These are phyloP conservation scores for Claviceps paspali DNA, from an alignment of 2,329 filamentous ascomycete genomes.

Conservation along the genomic window DNA sequence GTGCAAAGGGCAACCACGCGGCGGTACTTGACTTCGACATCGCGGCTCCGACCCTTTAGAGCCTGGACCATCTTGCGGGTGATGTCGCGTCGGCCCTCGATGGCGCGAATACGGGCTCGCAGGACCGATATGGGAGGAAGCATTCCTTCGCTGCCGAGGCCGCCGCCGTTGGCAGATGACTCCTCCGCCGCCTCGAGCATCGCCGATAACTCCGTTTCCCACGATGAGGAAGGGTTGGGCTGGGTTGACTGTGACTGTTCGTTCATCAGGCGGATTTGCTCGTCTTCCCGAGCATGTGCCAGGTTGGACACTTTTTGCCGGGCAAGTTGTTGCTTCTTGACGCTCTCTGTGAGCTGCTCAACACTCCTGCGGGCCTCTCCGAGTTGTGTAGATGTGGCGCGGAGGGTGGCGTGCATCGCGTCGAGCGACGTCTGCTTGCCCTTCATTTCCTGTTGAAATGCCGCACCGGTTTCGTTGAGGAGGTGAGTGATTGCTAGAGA, in stretches of 20 bases:
- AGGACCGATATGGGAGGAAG: constrained; percentile 48
- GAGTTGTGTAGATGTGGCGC: constrained; percentile 63
- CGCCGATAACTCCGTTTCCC: constrained; percentile 38
- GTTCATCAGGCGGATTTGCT: constrained; percentile 36
- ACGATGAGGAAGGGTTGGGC: constrained; percentile 31
- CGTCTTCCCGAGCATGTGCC: constrained; percentile 54
- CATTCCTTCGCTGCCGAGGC: constrained; percentile 22
- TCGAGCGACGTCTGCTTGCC: constrained; percentile 76
- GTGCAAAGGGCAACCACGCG: constrained; percentile 82
- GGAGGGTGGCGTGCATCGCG: constrained; percentile 63
- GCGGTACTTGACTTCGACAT: constrained; percentile 76
- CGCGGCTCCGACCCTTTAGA: constrained; percentile 64
- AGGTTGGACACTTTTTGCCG: constrained; percentile 66
- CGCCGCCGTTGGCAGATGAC: constrained; percentile 14
- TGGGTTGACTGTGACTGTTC: constrained; percentile 24
- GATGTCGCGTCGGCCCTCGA: constrained; percentile 51
- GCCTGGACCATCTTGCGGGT: constrained; percentile 53
- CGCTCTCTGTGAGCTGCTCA: constrained; percentile 52
- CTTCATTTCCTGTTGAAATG: constrained; percentile 68
- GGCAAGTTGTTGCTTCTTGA: constrained; percentile 49
- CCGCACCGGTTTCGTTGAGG: constrained; percentile 60
- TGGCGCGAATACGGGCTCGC: constrained; percentile 52
- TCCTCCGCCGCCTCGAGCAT: constrained; percentile 30
- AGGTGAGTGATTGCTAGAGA: constrained; percentile 62
- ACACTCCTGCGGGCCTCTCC: constrained; percentile 61